A percentile compares a stretch with the other conserved stretches of the same genome.
These are phyloP conservation scores for Kernera saxatilis DNA, from an alignment of 345 rosid genomes.

Conservation along the genomic window DNA sequence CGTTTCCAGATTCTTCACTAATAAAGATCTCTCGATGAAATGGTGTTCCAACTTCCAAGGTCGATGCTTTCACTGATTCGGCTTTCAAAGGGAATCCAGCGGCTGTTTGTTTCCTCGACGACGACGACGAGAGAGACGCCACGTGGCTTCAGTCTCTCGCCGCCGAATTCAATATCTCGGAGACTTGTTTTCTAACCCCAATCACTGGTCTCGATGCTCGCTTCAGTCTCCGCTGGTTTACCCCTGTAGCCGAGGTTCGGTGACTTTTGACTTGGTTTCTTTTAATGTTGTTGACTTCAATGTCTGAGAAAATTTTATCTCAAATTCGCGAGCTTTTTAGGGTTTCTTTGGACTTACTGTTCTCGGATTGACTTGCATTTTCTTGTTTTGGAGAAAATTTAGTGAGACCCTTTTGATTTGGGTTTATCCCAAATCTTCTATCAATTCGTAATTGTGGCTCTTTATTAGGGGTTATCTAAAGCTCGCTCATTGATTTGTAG, in stretches of 20 bases:
- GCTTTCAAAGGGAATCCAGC: constrained; percentile 91
- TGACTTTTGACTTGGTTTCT: neutral
- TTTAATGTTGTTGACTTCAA: too few relatives aligned
- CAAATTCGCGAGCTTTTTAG: too few relatives aligned
- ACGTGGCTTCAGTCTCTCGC: constrained; percentile 64
- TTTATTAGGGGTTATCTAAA: neutral
- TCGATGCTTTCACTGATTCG: constrained; percentile 71
- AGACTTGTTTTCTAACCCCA: constrained; percentile 44
- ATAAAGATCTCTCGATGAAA: neutral
- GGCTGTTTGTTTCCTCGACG: constrained; percentile 68
- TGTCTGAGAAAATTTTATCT: neutral
- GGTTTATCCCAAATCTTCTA: neutral
- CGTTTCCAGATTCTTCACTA: neutral
- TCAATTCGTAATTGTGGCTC: neutral
- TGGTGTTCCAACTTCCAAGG: constrained; percentile 23
- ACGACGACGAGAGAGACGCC: constrained; percentile 57
- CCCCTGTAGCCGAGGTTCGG: constrained; percentile 42
- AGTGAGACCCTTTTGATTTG: neutral
- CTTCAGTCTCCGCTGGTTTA: constrained; percentile 66
- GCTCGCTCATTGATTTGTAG: constrained; percentile 23
- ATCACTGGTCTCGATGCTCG: constrained; percentile 21
- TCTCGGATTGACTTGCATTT: neutral
- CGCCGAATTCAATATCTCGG: constrained; percentile 51
- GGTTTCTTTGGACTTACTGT: too few relatives aligned
- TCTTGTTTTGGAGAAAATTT: neutral